Evolutionary conservation across 768 basidiomycete species (phyloP), one percentile per base, ranked within the genome.

Genomic region (Crassisporium funariophilum): DNA sequence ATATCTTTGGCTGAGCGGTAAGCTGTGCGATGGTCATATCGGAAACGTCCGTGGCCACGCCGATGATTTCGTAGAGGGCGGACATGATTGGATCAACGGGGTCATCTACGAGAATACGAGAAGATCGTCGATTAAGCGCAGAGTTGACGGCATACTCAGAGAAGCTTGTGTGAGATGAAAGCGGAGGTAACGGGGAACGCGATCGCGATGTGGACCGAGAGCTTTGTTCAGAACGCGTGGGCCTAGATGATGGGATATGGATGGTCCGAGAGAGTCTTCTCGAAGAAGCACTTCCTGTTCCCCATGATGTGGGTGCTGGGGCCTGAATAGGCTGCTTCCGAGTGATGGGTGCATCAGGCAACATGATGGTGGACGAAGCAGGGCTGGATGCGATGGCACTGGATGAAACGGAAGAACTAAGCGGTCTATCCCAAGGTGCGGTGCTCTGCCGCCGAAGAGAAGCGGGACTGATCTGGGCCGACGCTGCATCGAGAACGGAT

Each of bases 151-250:
- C 69, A 47, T 78, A 77, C 41, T 86, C 82, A 4, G 83, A 78
- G 54, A 87, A 87, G 63, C 79, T 83, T 51, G 75, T 67, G 66
- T 85, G 85, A 3, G 76, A 77, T 45, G 83, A 76, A 46, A 79
- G 59, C 29, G 84, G 81, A 8, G 93, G 93, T 43, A 97, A 76
- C 1, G 94, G 95, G 0, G 97, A 98, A 33, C 94, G 82, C 4
- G 95, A 98, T 36, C 95, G 86, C 44, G 95, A 98, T 15, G 89
- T 93, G 7, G 94, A 97, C 24, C 95, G 88, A 16, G 95, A 98
- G 61, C 86, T 90, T 54, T 87, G 84, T 22, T 81, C 84, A 44
- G 91, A 92, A 44, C 73, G 83, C 39, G 81, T 72, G 15, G 83
- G 76, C 20, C 81, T 80, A 31, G 76, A 67, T 42, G 76, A 67